Conservation (phyloP, 345 rosid species). For the Tarenaya hassleriana region DNA sequence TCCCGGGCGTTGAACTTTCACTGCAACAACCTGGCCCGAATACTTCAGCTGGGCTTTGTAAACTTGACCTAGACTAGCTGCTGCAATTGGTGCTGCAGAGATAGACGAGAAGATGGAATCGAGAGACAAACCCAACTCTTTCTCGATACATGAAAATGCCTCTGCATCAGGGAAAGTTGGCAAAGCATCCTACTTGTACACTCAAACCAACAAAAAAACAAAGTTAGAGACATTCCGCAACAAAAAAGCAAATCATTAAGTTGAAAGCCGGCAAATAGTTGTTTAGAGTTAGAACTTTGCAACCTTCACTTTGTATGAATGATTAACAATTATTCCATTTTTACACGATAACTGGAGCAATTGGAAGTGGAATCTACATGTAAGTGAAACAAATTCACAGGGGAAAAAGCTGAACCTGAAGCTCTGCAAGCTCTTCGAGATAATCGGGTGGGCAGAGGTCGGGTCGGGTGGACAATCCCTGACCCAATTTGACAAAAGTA, state of each 20-base stretch:
- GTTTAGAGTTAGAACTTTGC: not conserved
- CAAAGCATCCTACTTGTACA: constrained; percentile 66
- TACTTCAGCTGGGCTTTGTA: constrained; percentile 83
- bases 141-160: constrained; percentile 87
- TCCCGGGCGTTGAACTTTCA: constrained; percentile 91
- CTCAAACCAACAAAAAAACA: constrained; percentile 6
- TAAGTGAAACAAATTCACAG: not conserved
- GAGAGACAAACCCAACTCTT: constrained; percentile 62
- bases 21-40: constrained; percentile 79
- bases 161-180: constrained; percentile 96
- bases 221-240: constrained; percentile 13
- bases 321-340: no score
- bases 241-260: not conserved
- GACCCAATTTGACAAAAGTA: constrained; percentile 91
- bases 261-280: not conserved
- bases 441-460: constrained; percentile 93
- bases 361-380: no score
- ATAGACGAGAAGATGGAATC: constrained; percentile 63
- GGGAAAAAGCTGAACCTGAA: constrained; percentile 53
- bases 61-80: constrained; percentile 96
- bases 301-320: no score
- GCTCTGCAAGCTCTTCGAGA: constrained; percentile 81
- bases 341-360: no score
- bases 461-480: constrained; percentile 94
- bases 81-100: constrained; percentile 85